Evolutionary conservation across 1,284 basidiomycete species (phyloP), one percentile per base, ranked within the genome.

Genomic region (Puccinia horiana): DNA sequence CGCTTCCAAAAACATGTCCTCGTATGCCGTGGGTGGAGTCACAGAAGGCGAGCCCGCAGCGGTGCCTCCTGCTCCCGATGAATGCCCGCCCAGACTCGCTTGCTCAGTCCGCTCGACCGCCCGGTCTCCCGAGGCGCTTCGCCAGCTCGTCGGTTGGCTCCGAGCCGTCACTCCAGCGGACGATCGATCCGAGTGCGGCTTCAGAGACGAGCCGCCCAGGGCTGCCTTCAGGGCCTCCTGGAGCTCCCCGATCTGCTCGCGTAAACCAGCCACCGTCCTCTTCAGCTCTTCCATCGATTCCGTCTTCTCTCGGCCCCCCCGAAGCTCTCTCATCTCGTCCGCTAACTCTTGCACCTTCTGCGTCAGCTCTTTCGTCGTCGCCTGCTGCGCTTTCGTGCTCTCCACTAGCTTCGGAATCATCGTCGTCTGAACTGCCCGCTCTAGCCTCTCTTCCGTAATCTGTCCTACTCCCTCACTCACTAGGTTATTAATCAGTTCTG

Each of bases 1-100:
- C 8, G 76, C 76, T 37, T 42, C 40, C 9, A 77, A 42, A 40
- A 77, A 77, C 37, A 77, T 67, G 35, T 77, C 76, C 42, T 77
- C 76, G 32, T 77, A 77, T 16, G 56, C 37, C 18, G 16, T 32
- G 14, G 40, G 40, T 1, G 72, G 72, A 1, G 72, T 61, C 44
- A 14, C 29, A 20, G n/a, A 20, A 54, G 26, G 5, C 4, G 29
- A 26, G 42, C 35, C 14, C n/a, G n/a, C n/a, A n/a, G n/a, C n/a
- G n/a, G n/a, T n/a, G n/a, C n/a, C n/a, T n/a, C n/a, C 32, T n/a
- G 26, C 20, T 16, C 44, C 8, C 16, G 8, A 8, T 5, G 23
- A 26, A 2, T 9, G 9, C 2, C 44, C 44, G 12, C 12, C 12
- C 44, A 14, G 44, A 18, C 44, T 47, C 44, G 44, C 1, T 18